Base-by-base conservation (phyloP, 805 yeast species). In the Dipodascopsis uninucleata region DNA sequence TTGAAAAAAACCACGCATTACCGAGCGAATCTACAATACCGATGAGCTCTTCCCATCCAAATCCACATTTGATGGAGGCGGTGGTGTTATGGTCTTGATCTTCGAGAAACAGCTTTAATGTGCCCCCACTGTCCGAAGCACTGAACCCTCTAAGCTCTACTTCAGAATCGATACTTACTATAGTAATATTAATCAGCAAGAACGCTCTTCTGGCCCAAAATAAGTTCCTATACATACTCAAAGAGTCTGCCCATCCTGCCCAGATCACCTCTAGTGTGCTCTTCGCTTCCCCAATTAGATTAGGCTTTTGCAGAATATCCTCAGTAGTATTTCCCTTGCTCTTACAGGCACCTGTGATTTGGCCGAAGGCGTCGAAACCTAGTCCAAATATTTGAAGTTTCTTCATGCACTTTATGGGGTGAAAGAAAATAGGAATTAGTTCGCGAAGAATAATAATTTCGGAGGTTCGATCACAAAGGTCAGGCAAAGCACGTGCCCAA, bases 11-110 rank as follows among this genome's bases (percentile, higher is more conserved):
- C 24, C 36, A 36, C 16, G 36, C 24, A 21, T 35, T 31, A 12
- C 49, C 49, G 21, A 23, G 33, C 23, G 49, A 31, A 21, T 37
- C 51, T 26, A 42, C 45, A 22, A 45, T 39, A n/a, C 50, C 50
- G n/a, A 34, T 29, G n/a, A 45, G 38, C 20, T 41, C 48, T 4
- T 41, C 31, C 45, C 39, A 45, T 6, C 50, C 50, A 25, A 35
- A 45, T n/a, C 42, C 50, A 12, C 39, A 31, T 5, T 28, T 22
- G 6, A 41, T n/a, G n/a, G n/a, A n/a, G n/a, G n/a, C n/a, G n/a
- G n/a, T n/a, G n/a, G n/a, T n/a, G n/a, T n/a, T 37, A 18, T 10
- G 14, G 7, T 18, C 31, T 3, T 38, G 33, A n/a, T 31, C 31
- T 24, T 41, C 36, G 20, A 22, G 20, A 2, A 36, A 24, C n/a